A percentile compares a stretch with the other conserved stretches of the same genome.
Evolutionary conservation across 2,329 filamentous ascomycete species (phyloP).

Genomic region (Penicillium sp.): DNA sequence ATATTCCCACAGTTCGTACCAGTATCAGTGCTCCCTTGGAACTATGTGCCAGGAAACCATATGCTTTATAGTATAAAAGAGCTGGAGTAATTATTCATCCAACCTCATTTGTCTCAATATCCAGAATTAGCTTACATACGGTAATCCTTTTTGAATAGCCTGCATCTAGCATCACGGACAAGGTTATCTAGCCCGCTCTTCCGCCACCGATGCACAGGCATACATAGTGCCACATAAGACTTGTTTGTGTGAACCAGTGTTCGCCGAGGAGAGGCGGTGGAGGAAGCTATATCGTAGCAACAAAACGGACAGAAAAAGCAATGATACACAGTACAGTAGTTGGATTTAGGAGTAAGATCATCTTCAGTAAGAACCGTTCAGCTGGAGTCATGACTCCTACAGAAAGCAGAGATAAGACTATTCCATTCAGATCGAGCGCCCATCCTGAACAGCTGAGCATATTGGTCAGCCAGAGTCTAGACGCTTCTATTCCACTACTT

Average conservation of each 20-base stretch:
- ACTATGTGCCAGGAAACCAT: too few relatives aligned
- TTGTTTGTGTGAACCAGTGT: not conserved
- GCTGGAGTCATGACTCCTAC: not conserved
- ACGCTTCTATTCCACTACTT: not conserved
- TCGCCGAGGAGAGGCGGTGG: slow-evolving; percentile 17
- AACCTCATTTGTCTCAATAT: too few relatives aligned
- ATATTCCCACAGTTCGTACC: not conserved
- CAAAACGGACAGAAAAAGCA: not conserved
- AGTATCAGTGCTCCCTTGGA: not conserved
- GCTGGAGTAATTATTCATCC: not conserved
- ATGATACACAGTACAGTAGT: not conserved
- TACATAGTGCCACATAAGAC: not conserved
- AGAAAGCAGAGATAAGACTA: not conserved
- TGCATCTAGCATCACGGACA: slow-evolving; percentile 13
- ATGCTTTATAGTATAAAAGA: too few relatives aligned
- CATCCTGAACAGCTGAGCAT: not conserved
- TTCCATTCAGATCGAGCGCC: not conserved
- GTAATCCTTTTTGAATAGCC: slow-evolving; percentile 11
- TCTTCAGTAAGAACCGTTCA: too few relatives aligned
- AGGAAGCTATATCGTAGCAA: not conserved
- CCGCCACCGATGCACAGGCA: not conserved
- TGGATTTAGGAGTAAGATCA: not conserved
- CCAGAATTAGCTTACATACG: not conserved
- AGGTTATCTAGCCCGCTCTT: slow-evolving; percentile 15
- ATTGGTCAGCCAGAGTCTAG: slow-evolving; percentile 6